Percentiles rank a stretch among this genome's conserved stretches.
Conservation (phyloP, 75 land plant genomes). For the Pinus albicaulis region DNA sequence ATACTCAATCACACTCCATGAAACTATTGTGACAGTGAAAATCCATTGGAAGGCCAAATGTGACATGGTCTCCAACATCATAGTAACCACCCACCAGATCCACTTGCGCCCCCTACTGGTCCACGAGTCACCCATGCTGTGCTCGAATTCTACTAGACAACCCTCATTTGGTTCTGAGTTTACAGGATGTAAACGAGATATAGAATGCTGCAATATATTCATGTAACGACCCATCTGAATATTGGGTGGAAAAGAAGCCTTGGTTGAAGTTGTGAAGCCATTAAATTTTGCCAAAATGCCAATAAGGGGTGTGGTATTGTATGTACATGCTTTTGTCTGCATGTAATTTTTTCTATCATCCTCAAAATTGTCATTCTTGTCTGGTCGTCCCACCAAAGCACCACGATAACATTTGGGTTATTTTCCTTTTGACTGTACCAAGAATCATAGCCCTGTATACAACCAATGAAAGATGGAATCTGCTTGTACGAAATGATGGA, state of each 20-base stretch:
- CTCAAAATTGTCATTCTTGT: slow-evolving; percentile 40
- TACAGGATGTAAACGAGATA: too few species aligned
- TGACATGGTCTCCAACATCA: too few species aligned
- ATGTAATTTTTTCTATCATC: slow-evolving; percentile 50
- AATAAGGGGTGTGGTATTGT: slow-evolving; percentile 67
- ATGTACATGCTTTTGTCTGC: slow-evolving; percentile 72
- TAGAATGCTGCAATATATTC: too few species aligned
- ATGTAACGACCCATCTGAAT: too few species aligned
- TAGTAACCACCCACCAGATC: too few species aligned
- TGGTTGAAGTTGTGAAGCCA: not conserved
- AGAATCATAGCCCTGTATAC: slow-evolving; percentile 61
- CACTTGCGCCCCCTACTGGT: not conserved
- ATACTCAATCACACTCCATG: too few species aligned
- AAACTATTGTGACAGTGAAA: too few species aligned
- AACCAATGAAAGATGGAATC: slow-evolving; percentile 50
- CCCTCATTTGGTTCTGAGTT: not conserved
- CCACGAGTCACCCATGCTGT: slow-evolving; percentile 7
- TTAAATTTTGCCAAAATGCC: slow-evolving; percentile 66
- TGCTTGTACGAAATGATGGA: slow-evolving; percentile 55
- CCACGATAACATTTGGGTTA: slow-evolving; percentile 71
- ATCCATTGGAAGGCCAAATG: too few species aligned
- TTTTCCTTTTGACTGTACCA: slow-evolving; percentile 45
- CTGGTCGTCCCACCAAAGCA: slow-evolving; percentile 79
- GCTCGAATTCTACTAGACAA: not conserved
- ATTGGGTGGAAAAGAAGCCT: too few species aligned